Conservation (phyloP, 805 yeast species). For the Wickerhamiella allomyrinae region DNA sequence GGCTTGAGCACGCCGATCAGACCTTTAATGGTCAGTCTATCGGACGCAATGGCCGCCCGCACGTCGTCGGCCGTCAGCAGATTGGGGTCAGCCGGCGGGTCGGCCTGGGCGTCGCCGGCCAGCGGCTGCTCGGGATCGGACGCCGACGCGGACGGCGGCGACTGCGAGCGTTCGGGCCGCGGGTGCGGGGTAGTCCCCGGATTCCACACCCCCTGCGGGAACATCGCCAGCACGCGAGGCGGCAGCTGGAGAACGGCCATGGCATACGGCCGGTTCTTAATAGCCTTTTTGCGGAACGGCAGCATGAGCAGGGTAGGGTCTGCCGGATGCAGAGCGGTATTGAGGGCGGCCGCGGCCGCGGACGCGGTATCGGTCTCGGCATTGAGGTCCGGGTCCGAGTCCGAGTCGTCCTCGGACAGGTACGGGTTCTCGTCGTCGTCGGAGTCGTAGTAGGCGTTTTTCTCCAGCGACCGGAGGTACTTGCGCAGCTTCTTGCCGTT, state of each 20-base stretch:
- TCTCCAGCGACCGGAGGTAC: conserved; percentile 72
- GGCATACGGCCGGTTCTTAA: conserved; percentile 36
- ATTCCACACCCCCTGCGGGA: conserved; percentile 79
- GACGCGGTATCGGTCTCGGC: conserved; percentile 22
- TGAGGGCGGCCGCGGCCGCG: conserved; percentile 9
- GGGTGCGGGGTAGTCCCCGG: conserved; percentile 32
- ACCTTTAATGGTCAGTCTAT: conserved; percentile 39
- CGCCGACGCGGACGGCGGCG: conserved; percentile 8
- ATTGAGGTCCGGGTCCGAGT: conserved; percentile 31
- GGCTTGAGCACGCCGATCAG: conserved; percentile 46
- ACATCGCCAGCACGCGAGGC: conserved; percentile 41
- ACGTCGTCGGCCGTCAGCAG: conserved; percentile 63
- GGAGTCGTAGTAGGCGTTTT: conserved; percentile 72
- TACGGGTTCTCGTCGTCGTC: conserved; percentile 81
- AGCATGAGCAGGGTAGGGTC: conserved; percentile 19
- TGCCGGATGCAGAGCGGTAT: conserved; percentile 1
- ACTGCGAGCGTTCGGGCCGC: conserved; percentile 20
- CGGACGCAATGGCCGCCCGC: conserved; percentile 38
- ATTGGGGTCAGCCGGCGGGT: conserved; percentile 17
- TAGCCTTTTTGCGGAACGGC: conserved; percentile 22
- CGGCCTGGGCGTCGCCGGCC: neutral
- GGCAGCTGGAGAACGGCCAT: conserved; percentile 52
- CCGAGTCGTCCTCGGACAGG: conserved; percentile 45
- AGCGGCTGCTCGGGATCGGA: conserved; percentile 7
- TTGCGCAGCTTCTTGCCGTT: conserved; percentile 80